Percentiles rank a stretch among this genome's conserved stretches.
Conservation (phyloP, 768 basidiomycete genomes). For the Zangia roseola region DNA sequence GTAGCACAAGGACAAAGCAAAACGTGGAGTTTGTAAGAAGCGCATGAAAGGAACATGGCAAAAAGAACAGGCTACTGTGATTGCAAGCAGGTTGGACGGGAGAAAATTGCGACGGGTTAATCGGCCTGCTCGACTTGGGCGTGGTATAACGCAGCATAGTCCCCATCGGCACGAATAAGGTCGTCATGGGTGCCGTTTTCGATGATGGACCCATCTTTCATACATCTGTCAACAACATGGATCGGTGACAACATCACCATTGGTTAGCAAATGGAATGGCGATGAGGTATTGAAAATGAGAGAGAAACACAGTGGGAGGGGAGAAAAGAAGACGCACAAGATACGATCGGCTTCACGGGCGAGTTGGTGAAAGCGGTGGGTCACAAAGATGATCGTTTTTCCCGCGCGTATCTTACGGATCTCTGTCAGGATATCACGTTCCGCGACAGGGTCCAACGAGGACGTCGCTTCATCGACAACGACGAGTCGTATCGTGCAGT, state of each 20-base stretch:
- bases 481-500: slow-evolving; percentile 42
- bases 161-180: slow-evolving; percentile 21
- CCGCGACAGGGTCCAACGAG: slow-evolving; percentile 53
- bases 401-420: slow-evolving; percentile 39
- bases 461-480: slow-evolving; percentile 61
- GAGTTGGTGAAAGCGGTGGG: slow-evolving; percentile 53
- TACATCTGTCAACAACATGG: slow-evolving; percentile 19
- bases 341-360: slow-evolving; percentile 50
- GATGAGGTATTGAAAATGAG: neutral
- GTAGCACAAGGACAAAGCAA: too few species aligned
- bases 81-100: too few species aligned
- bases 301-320: neutral
- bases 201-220: slow-evolving; percentile 32
- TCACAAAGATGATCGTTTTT: slow-evolving; percentile 56
- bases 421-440: slow-evolving; percentile 45
- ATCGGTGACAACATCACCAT: too few species aligned
- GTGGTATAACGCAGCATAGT: slow-evolving; percentile 29
- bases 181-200: slow-evolving; percentile 32
- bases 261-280: too few species aligned
- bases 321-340: slow-evolving; percentile 38
- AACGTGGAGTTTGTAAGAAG: too few species aligned
- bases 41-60: too few species aligned
- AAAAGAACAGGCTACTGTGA: too few species aligned
- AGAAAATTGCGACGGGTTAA: neutral
- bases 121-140: slow-evolving; percentile 12